These are phyloP conservation scores for Prunus padus DNA, from an alignment of 306 rosid genomes.

Conservation along the genomic window DNA sequence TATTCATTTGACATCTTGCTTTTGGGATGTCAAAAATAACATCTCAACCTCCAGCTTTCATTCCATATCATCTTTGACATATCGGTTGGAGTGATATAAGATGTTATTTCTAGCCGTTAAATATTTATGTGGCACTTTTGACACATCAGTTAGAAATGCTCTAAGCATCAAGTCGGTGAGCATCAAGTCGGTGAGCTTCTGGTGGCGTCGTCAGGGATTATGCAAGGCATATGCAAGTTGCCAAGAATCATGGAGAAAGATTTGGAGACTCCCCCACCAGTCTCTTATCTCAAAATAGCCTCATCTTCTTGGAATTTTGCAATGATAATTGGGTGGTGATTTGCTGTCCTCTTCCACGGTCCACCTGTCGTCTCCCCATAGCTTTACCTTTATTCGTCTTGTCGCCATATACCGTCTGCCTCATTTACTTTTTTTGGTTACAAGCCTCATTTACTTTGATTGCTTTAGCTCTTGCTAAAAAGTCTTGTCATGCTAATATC, in stretches of 20 bases:
- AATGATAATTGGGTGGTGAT: neutral
- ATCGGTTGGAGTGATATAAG: too few species aligned
- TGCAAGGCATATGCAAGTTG: conserved; percentile 19
- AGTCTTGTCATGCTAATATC: neutral
- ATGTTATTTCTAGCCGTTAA: too few species aligned
- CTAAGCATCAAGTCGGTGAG: too few species aligned
- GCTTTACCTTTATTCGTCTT: neutral
- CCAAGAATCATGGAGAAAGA: conserved; percentile 26
- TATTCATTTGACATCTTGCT: too few species aligned
- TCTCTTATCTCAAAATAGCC: conserved; percentile 11
- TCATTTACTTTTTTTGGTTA: too few species aligned
- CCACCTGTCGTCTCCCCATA: conserved; percentile 26
- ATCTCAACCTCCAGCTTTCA: too few species aligned
- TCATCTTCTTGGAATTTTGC: neutral
- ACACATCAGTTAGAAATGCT: too few species aligned
- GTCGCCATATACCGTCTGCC: neutral
- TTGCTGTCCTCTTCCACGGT: neutral
- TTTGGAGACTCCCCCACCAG: conserved; percentile 24
- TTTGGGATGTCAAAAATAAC: too few species aligned
- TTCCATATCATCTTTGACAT: too few species aligned
- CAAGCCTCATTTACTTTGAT: neutral
- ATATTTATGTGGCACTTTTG: too few species aligned
- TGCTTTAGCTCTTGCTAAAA: neutral
- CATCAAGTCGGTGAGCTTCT: neutral
- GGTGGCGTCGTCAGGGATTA: conserved; percentile 3